Conservation (phyloP, 148 eudicot genomes). For the Nyssa sinensis region DNA sequence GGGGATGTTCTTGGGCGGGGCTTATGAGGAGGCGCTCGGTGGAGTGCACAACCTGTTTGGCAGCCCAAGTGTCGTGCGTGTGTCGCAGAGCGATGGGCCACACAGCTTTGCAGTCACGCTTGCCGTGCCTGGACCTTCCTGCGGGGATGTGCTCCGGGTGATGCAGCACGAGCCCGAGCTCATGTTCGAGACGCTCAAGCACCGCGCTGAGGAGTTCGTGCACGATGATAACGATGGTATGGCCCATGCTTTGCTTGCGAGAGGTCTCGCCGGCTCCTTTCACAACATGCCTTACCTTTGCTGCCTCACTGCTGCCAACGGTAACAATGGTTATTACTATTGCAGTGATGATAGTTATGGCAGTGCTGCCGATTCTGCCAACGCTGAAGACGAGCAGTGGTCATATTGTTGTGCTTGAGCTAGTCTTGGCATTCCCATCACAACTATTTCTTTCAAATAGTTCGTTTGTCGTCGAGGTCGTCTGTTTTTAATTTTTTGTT, state of each 20-base stretch:
- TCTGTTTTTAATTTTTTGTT: too few relatives aligned
- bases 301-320: conserved; percentile 32
- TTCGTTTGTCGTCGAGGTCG: too few relatives aligned
- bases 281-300: conserved; percentile 84
- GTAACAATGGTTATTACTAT: conserved; percentile 35
- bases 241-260: conserved; percentile 29
- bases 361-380: conserved; percentile 33
- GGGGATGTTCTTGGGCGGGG: conserved; percentile 98
- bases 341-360: conserved; percentile 34
- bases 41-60: conserved; percentile 93
- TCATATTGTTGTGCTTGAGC: conserved; percentile 74
- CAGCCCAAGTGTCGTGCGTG: conserved; percentile 85
- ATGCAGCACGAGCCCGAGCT: conserved; percentile 97
- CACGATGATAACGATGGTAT: conserved; percentile 23
- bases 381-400: conserved; percentile 82
- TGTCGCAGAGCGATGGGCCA: conserved; percentile 78
- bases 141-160: conserved; percentile 72
- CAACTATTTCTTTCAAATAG: too few relatives aligned
- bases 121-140: conserved; percentile 74
- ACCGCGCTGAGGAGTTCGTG: conserved; percentile 68
- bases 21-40: conserved; percentile 96
- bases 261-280: conserved; percentile 59
- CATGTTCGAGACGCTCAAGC: conserved; percentile 82
- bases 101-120: conserved; percentile 80
- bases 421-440: conserved; percentile 5